These are phyloP conservation scores for Diaporthe velutina DNA, from an alignment of 2,329 filamentous ascomycete genomes.

Conservation along the genomic window DNA sequence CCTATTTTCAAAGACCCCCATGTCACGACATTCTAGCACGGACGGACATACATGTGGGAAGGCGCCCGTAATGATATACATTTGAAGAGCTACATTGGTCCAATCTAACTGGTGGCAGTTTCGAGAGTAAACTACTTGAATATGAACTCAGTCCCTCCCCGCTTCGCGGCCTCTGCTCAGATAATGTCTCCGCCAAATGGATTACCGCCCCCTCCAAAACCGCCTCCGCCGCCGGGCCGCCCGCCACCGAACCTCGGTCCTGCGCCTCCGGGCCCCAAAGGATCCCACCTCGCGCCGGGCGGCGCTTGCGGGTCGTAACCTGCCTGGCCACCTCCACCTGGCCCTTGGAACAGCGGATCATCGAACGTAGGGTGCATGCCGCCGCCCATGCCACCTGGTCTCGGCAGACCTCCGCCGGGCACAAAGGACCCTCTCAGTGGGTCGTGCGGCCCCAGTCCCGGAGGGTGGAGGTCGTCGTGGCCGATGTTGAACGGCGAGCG, in stretches of 20 bases:
- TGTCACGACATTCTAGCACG: background rate
- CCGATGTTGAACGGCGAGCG: conserved; percentile 79
- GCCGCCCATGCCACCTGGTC: conserved; percentile 70
- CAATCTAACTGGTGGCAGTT: conserved; percentile 14
- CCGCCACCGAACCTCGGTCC: conserved; percentile 60
- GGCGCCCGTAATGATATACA: background rate
- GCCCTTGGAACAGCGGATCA: conserved; percentile 83
- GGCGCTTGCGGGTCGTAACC: conserved; percentile 80
- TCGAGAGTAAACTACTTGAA: background rate
- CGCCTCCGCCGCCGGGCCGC: conserved; percentile 54
- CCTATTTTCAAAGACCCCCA: background rate
- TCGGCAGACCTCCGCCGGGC: conserved; percentile 66
- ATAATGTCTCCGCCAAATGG: conserved; percentile 50
- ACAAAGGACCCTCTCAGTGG: conserved; percentile 79
- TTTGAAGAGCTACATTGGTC: background rate
- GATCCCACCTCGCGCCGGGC: conserved; percentile 93
- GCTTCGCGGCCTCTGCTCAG: conserved; percentile 35
- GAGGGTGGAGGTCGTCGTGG: conserved; percentile 88
- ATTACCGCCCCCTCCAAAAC: conserved; percentile 44
- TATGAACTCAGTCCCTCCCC: background rate
- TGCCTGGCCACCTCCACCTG: conserved; percentile 56
- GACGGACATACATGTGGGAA: background rate
- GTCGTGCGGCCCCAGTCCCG: conserved; percentile 86
- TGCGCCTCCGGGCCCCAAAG: conserved; percentile 76
- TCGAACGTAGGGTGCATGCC: conserved; percentile 98